Conservation (phyloP, 2,329 filamentous ascomycete species). For the Colletotrichum kahawae region DNA sequence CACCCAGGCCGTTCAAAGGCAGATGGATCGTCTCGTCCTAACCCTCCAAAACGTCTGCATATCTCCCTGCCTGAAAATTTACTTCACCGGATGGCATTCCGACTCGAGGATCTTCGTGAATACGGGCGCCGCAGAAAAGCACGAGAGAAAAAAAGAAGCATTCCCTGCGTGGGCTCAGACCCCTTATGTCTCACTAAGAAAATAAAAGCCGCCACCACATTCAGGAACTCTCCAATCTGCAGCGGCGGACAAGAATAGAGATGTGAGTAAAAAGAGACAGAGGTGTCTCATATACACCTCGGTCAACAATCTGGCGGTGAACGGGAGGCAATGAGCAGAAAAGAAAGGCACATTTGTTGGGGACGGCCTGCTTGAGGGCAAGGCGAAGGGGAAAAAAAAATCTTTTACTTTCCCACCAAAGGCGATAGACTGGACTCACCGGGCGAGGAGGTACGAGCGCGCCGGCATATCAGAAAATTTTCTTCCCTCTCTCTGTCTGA, state of each 20-base stretch:
- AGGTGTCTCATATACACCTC: not conserved
- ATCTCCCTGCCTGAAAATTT: not conserved
- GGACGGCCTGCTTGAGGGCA: not conserved
- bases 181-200: not conserved
- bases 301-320: conserved; percentile 17
- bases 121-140: not conserved
- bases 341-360: conserved; percentile 10
- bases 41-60: not conserved
- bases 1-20: not conserved
- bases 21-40: not conserved
- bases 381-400: not conserved
- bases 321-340: not conserved
- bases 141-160: not conserved
- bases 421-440: not conserved
- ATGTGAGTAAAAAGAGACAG: not conserved
- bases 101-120: not conserved
- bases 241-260: not conserved
- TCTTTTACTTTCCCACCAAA: not conserved
- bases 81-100: not conserved
- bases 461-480: not conserved
- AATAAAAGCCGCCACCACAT: not conserved
- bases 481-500: not conserved
- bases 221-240: not conserved
- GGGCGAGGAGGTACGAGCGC: not conserved
- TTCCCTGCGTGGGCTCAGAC: not conserved